phyloP scores from a whole-genome alignment of 2,329 filamentous ascomycete species.

The Claviceps sp. region DNA sequence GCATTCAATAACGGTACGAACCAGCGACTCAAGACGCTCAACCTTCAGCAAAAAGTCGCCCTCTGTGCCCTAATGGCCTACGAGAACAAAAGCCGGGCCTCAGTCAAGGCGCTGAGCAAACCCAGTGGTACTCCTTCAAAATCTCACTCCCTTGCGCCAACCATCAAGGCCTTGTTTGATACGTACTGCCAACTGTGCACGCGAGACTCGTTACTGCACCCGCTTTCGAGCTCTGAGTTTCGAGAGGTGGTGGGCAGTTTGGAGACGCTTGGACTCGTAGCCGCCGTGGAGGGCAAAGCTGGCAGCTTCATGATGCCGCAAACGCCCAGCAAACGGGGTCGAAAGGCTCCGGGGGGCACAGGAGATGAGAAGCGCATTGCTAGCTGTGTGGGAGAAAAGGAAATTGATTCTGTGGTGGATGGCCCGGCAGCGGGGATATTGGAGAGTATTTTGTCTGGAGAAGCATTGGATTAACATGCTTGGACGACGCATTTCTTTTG shows the following conservation, averaged over 20 bases:
- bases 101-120: slow-evolving; percentile 27
- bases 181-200: slow-evolving; percentile 75
- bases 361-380: slow-evolving; percentile 66
- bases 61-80: slow-evolving; percentile 77
- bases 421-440: slow-evolving; percentile 48
- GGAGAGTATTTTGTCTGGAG: slow-evolving; percentile 47
- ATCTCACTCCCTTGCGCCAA: slow-evolving; percentile 50
- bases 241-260: slow-evolving; percentile 81
- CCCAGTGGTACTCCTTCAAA: slow-evolving; percentile 48
- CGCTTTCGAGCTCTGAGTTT: slow-evolving; percentile 84
- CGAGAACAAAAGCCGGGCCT: slow-evolving; percentile 56
- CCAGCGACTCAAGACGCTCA: slow-evolving; percentile 74
- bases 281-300: slow-evolving; percentile 53
- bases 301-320: slow-evolving; percentile 51
- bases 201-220: slow-evolving; percentile 76
- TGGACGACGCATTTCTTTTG: not conserved
- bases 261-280: slow-evolving; percentile 75
- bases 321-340: slow-evolving; percentile 58
- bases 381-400: slow-evolving; percentile 67
- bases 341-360: slow-evolving; percentile 38
- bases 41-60: slow-evolving; percentile 91
- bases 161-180: slow-evolving; percentile 70
- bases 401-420: slow-evolving; percentile 59
- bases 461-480: slow-evolving; percentile 40
- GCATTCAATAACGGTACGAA: slow-evolving; percentile 81